Percentiles rank a stretch among this genome's conserved stretches.
Conservation (phyloP, 2,329 filamentous ascomycete species). For the Helicocarpus griseus region DNA sequence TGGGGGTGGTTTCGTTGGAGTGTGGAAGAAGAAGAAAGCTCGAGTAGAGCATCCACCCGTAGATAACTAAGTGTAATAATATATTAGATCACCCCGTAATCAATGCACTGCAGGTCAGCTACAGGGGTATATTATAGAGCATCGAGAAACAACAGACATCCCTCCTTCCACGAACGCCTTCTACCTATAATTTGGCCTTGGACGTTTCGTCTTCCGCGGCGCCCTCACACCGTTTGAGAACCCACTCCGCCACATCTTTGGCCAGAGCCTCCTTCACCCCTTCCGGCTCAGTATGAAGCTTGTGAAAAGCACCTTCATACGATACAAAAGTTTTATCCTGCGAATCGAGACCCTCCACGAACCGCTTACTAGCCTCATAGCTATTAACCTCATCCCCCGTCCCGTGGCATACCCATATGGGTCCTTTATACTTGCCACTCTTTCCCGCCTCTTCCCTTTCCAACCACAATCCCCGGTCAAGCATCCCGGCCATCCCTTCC, state of each 20-base stretch:
- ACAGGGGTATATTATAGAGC: background rate
- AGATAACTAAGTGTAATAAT: background rate
- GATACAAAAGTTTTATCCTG: constrained; percentile 60
- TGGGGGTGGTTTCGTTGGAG: constrained; percentile 44
- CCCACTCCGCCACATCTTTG: constrained; percentile 57
- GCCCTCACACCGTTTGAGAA: constrained; percentile 32
- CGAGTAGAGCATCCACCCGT: background rate
- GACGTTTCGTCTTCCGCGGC: background rate
- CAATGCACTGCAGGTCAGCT: background rate
- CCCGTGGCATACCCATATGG: constrained; percentile 67
- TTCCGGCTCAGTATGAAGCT: constrained; percentile 33
- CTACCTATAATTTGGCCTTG: constrained; percentile 5
- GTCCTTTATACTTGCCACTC: constrained; percentile 39
- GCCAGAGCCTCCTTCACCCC: constrained; percentile 29
- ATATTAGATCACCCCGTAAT: background rate
- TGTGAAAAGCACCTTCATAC: constrained; percentile 73
- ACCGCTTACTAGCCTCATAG: constrained; percentile 54
- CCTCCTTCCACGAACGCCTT: background rate
- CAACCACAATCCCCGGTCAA: constrained; percentile 61
- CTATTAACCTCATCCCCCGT: constrained; percentile 62
- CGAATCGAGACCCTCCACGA: constrained; percentile 49
- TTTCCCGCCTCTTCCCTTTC: constrained; percentile 27
- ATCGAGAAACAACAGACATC: background rate
- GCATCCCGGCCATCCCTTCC: constrained; percentile 65
- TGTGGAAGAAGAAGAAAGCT: constrained; percentile 36